These are phyloP conservation scores for Zymoseptoria pseudotritici DNA, from an alignment of 2,329 filamentous ascomycete species.

Conservation along the genomic window DNA sequence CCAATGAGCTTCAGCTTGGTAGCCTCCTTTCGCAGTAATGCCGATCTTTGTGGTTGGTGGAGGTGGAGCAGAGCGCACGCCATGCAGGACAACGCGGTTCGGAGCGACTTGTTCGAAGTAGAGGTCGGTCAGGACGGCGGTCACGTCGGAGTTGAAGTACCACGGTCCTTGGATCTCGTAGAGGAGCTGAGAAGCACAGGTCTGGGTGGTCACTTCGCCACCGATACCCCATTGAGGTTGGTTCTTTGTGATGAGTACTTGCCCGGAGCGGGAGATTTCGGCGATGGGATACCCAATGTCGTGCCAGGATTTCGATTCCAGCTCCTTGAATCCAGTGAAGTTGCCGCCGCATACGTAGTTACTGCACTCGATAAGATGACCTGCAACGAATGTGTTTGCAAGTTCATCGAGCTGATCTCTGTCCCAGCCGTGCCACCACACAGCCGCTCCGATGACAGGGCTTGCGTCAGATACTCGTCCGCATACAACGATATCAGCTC, in stretches of 20 bases:
- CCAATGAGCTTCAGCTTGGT: constrained; percentile 41
- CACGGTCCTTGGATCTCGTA: constrained; percentile 50
- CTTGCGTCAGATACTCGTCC: constrained; percentile 39
- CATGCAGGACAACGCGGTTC: constrained; percentile 44
- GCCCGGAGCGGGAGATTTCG: constrained; percentile 29
- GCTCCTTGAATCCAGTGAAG: constrained; percentile 37
- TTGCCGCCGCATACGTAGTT: constrained; percentile 39
- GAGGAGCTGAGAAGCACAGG: constrained; percentile 46
- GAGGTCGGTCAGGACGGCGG: constrained; percentile 44
- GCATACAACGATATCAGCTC: constrained; percentile 40
- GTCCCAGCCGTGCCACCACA: constrained; percentile 41
- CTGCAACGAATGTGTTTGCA: constrained; percentile 36
- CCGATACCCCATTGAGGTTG: constrained; percentile 23
- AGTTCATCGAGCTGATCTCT: constrained; percentile 34
- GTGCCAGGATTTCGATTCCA: constrained; percentile 32
- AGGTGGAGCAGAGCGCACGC: constrained; percentile 38
- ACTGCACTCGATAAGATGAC: constrained; percentile 39
- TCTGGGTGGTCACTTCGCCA: constrained; percentile 40
- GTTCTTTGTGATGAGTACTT: constrained; percentile 34
- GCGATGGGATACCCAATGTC: constrained; percentile 36
- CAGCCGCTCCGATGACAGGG: constrained; percentile 38
- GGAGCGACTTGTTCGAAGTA: constrained; percentile 45
- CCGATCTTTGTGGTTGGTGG: constrained; percentile 47
- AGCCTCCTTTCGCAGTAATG: constrained; percentile 41
- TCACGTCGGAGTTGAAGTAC: constrained; percentile 54